Evolutionary conservation across 495 filamentous ascomycete species (phyloP).

Genomic region (Penicillium cataractarum): DNA sequence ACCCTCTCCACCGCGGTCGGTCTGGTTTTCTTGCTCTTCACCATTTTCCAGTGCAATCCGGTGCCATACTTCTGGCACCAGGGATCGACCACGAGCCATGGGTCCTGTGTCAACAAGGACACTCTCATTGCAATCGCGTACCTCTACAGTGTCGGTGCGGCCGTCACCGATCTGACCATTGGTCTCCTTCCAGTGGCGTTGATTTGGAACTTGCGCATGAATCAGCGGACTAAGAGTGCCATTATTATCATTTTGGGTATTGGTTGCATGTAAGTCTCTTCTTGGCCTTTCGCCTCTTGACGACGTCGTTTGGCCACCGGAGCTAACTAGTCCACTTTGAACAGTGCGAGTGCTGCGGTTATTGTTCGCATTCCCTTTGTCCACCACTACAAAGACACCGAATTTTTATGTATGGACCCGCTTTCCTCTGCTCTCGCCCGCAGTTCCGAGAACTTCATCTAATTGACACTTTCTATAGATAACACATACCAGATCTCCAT

Average conservation of each 20-base stretch:
- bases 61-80: constrained; percentile 40
- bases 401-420: constrained; percentile 35
- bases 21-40: constrained; percentile 38
- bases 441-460: neutral
- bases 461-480: constrained; percentile 19
- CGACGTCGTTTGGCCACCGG: neutral
- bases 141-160: constrained; percentile 40
- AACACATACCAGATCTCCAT: constrained; percentile 42
- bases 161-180: constrained; percentile 41
- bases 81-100: constrained; percentile 10
- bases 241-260: constrained; percentile 35
- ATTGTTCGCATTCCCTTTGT: constrained; percentile 43
- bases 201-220: constrained; percentile 38
- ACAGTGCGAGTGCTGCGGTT: constrained; percentile 39
- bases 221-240: constrained; percentile 31
- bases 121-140: constrained; percentile 35
- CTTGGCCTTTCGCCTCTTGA: constrained; percentile 2
- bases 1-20: constrained; percentile 26
- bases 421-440: neutral
- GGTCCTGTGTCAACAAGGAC: constrained; percentile 32
- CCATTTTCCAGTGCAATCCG: constrained; percentile 41
- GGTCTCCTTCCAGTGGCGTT: constrained; percentile 37
- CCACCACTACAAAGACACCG: constrained; percentile 25
- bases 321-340: constrained; percentile 9
- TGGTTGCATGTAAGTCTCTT: constrained; percentile 37